Evolutionary conservation across 2,329 filamentous ascomycete genomes (phyloP), one percentile per base, ranked within the genome.

Genomic region (Pochonia chlamydosporia): DNA sequence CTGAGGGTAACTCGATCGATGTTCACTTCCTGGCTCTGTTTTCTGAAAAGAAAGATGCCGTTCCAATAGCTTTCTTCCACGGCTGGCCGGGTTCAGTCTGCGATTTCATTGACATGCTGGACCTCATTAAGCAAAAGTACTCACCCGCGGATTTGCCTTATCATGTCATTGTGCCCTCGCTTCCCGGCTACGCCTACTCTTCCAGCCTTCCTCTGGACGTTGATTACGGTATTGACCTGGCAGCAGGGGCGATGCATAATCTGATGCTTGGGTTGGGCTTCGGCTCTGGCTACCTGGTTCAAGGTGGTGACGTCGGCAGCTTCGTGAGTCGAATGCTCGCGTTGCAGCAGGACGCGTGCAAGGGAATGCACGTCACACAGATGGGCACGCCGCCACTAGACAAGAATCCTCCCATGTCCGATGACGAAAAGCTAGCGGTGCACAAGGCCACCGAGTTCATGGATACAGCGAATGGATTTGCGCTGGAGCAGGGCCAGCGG

Each of bases 271-370:
- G 65, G 0, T 66, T 82, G 3, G 79, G 79, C 0, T 78, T 82
- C 40, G 66, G 63, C 0, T 50, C 52, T 1, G 73, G 72, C 2
- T 82, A 82, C 51, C 58, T 79, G 7, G 68, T 69, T 0, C 78
- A 82, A 57, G 79, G 79, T 9, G 79, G 79, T 3, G 79, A 84
- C 53, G 63, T 82, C 2, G 75, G 77, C 3, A 69, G 66, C 37
- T 59, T 66, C 23, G 48, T 79, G 4, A 61, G 68, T 0, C 60
- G 74, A 11, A 52, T 67, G 1, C 56, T 81, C 39, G 70, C 68
- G 4, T 63, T 60, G 0, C 60, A 57, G 1, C 68, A 70, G 40
- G 56, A 67, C 1, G 67, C 70, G 40, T 79, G 75, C 59, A 77
- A 74, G 59, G 76, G 68, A 26, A 59, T 63, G 30, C 63, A 67